Evolutionary conservation across 225 moss, liverwort and hornwort species (phyloP).

Genomic region (Climacium dendroides): DNA sequence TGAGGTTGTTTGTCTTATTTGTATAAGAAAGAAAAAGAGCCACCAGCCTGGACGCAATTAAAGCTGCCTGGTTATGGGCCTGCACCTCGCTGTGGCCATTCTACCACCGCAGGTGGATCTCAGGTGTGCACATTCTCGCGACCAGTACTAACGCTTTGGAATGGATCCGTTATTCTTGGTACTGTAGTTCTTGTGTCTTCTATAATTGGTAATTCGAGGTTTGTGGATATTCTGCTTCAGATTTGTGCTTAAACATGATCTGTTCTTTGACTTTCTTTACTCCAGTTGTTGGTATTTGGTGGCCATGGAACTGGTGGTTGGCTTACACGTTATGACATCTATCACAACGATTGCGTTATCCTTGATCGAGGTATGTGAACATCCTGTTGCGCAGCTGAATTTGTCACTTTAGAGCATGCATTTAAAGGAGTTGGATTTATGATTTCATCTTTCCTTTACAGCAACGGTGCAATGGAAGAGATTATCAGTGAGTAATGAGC

Average conservation of each 20-base stretch:
- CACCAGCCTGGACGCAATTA: conserved; percentile 91
- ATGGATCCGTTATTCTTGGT: neutral
- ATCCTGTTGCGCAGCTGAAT: neutral
- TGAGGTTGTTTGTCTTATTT: conserved; percentile 6
- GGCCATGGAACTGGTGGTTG: conserved; percentile 97
- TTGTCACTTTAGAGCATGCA: neutral
- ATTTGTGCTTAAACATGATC: neutral
- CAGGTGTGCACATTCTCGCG: conserved; percentile 42
- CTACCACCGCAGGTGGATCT: conserved; percentile 80
- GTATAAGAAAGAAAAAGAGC: conserved; percentile 78
- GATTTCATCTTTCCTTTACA: conserved; percentile 13
- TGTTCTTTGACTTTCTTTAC: neutral
- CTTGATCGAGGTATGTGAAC: conserved; percentile 76
- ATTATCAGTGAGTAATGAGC: conserved; percentile 69
- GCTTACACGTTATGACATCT: conserved; percentile 96
- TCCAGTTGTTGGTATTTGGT: conserved; percentile 86
- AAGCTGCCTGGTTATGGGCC: conserved; percentile 91
- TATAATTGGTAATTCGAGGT: neutral
- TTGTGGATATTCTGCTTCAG: neutral
- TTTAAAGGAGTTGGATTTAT: neutral
- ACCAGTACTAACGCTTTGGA: neutral
- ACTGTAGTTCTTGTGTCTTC: neutral
- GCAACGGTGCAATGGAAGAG: conserved; percentile 95
- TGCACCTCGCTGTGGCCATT: conserved; percentile 91
- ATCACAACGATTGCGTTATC: conserved; percentile 82